A percentile compares a stretch with the other conserved stretches of the same genome.
Conservation (phyloP, 192 early-diverging fungal genomes). For the Entomortierella chlamydospora region DNA sequence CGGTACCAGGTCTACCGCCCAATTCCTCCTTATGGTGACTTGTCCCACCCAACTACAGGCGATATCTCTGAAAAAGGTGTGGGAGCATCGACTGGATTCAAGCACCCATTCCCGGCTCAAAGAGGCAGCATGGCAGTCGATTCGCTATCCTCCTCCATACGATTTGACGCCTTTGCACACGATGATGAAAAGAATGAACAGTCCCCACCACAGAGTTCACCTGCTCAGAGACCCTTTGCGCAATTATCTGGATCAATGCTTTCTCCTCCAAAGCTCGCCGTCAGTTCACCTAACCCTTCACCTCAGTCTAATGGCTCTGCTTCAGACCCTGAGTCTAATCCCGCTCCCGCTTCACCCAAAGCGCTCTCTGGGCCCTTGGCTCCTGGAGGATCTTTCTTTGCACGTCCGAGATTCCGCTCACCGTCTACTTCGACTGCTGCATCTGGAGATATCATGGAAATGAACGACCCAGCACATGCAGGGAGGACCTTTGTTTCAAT, state of each 20-base stretch:
- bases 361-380: conserved; percentile 5
- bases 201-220: not conserved
- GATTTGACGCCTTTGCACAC: conserved; percentile 3
- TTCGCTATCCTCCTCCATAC: conserved; percentile 30
- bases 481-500: conserved; percentile 32
- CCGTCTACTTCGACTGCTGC: conserved; percentile 18
- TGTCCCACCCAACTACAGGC: not conserved
- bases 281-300: conserved; percentile 28
- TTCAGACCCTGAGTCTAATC: not conserved
- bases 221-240: not conserved
- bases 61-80: not conserved
- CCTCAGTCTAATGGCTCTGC: not conserved
- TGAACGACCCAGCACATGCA: conserved; percentile 42
- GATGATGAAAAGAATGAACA: conserved; percentile 15
- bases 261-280: conserved; percentile 27
- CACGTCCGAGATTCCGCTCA: conserved; percentile 28
- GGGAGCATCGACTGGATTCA: conserved; percentile 18
- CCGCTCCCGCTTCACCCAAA: not conserved
- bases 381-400: conserved; percentile 38
- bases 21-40: conserved; percentile 3
- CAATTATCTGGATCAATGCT: conserved; percentile 43
- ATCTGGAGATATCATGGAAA: conserved; percentile 49
- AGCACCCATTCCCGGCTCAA: conserved; percentile 15
- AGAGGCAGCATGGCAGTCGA: conserved; percentile 12
- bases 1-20: conserved; percentile 51